Evolutionary conservation across 176 grass and related monocot species (phyloP).

Genomic region (Urochloa ruziziensis): DNA sequence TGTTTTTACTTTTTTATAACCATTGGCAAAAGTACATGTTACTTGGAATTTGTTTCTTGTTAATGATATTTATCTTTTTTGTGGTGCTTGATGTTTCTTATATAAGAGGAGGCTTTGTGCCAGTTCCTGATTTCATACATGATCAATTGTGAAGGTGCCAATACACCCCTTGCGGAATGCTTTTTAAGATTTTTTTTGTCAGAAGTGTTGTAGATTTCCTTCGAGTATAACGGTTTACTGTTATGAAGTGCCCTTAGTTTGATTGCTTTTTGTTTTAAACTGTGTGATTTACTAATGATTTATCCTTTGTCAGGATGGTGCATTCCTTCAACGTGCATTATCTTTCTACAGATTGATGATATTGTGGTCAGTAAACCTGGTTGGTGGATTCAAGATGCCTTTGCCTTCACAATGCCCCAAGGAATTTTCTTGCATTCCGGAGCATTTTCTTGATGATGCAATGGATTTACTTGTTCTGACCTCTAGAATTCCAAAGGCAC

Average conservation of each 20-base stretch:
- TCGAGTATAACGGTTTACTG: neutral
- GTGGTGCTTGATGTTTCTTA: neutral
- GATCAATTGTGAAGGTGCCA: neutral
- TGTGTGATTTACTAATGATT: conserved; percentile 22
- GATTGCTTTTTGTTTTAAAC: neutral
- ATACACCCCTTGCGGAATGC: neutral
- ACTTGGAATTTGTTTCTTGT: neutral
- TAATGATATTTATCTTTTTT: neutral
- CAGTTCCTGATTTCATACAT: conserved; percentile 7
- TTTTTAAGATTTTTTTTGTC: neutral
- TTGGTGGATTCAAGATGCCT: conserved; percentile 97
- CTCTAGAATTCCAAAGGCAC: conserved; percentile 84
- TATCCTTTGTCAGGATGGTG: conserved; percentile 64
- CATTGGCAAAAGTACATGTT: neutral
- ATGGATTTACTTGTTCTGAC: conserved; percentile 98
- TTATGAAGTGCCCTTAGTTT: neutral
- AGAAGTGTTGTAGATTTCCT: neutral
- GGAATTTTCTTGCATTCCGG: conserved; percentile 91
- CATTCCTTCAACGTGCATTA: conserved; percentile 79
- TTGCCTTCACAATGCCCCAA: conserved; percentile 84
- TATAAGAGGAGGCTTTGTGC: neutral
- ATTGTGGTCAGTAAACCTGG: conserved; percentile 79
- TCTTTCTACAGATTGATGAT: conserved; percentile 97
- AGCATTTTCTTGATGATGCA: conserved; percentile 97
- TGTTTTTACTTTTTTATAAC: too few species aligned